Evolutionary conservation across 495 filamentous ascomycete species (phyloP).

Genomic region (Neurospora terricola): DNA sequence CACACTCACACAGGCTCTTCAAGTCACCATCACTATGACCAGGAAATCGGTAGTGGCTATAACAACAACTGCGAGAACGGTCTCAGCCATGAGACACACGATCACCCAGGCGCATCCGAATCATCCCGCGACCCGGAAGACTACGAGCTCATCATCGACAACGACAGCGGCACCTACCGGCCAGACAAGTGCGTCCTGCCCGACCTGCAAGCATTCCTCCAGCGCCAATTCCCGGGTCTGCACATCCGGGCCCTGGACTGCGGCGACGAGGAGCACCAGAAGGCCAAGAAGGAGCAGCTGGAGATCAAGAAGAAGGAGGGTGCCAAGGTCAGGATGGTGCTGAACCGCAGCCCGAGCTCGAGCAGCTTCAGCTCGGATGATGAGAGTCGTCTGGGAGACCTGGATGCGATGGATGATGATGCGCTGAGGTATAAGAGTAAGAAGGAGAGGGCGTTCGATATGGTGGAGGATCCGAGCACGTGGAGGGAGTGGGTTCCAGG

Average conservation of each 20-base stretch:
- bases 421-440: slow-evolving; percentile 25
- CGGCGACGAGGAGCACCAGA: slow-evolving; percentile 54
- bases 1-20: neutral
- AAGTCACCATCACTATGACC: neutral
- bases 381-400: slow-evolving; percentile 59
- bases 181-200: slow-evolving; percentile 69
- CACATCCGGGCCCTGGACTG: slow-evolving; percentile 61
- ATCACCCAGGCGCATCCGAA: slow-evolving; percentile 12
- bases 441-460: slow-evolving; percentile 36
- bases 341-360: slow-evolving; percentile 45
- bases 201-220: slow-evolving; percentile 56
- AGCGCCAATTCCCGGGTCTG: slow-evolving; percentile 62
- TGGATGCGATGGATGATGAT: slow-evolving; percentile 19
- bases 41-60: neutral
- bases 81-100: slow-evolving; percentile 14
- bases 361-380: slow-evolving; percentile 62
- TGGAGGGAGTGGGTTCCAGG: slow-evolving; percentile 17
- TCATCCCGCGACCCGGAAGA: slow-evolving; percentile 47
- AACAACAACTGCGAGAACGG: slow-evolving; percentile 3
- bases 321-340: slow-evolving; percentile 50
- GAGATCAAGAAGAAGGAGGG: slow-evolving; percentile 53
- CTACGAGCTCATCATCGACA: slow-evolving; percentile 89
- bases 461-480: slow-evolving; percentile 26
- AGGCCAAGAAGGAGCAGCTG: slow-evolving; percentile 37
- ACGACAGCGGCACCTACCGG: slow-evolving; percentile 87